Evolutionary conservation across 495 filamentous ascomycete species (phyloP).

Genomic region (Penicillium diatomitis): DNA sequence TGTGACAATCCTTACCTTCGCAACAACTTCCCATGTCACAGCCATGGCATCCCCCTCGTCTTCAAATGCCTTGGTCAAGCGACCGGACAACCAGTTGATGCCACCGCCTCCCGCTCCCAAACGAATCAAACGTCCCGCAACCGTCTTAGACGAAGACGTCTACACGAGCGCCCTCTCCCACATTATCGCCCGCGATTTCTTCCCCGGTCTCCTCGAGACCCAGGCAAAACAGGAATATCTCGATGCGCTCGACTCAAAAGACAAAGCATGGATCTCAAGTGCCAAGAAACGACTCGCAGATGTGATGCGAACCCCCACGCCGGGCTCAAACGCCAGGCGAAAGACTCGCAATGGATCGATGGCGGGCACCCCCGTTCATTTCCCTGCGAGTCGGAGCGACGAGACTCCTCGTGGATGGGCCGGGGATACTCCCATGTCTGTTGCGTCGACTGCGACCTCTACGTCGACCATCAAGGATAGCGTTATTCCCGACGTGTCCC

Average conservation of each 20-base stretch:
- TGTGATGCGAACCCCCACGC: slow-evolving; percentile 67
- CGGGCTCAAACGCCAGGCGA: slow-evolving; percentile 30
- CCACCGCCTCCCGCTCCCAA: slow-evolving; percentile 81
- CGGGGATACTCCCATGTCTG: slow-evolving; percentile 60
- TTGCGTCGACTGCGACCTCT: slow-evolving; percentile 35
- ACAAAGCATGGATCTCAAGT: slow-evolving; percentile 77
- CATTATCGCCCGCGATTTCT: slow-evolving; percentile 95
- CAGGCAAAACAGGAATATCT: slow-evolving; percentile 87
- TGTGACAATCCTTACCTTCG: background rate
- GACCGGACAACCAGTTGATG: slow-evolving; percentile 68
- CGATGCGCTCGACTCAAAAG: slow-evolving; percentile 75
- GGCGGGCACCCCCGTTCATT: slow-evolving; percentile 17
- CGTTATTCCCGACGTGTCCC: slow-evolving; percentile 59
- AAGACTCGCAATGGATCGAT: slow-evolving; percentile 24
- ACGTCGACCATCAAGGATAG: slow-evolving; percentile 17
- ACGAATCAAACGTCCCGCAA: slow-evolving; percentile 84
- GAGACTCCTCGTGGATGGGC: slow-evolving; percentile 40
- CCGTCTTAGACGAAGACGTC: slow-evolving; percentile 85
- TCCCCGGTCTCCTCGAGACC: slow-evolving; percentile 79
- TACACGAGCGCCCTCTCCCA: slow-evolving; percentile 87
- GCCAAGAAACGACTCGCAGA: slow-evolving; percentile 63
- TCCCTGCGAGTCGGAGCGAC: slow-evolving; percentile 36
- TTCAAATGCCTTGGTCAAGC: slow-evolving; percentile 31
- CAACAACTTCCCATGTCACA: background rate
- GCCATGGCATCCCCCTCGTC: slow-evolving; percentile 2